These are phyloP conservation scores for Epichloe sp. DNA, from an alignment of 2,329 filamentous ascomycete species.

Conservation along the genomic window DNA sequence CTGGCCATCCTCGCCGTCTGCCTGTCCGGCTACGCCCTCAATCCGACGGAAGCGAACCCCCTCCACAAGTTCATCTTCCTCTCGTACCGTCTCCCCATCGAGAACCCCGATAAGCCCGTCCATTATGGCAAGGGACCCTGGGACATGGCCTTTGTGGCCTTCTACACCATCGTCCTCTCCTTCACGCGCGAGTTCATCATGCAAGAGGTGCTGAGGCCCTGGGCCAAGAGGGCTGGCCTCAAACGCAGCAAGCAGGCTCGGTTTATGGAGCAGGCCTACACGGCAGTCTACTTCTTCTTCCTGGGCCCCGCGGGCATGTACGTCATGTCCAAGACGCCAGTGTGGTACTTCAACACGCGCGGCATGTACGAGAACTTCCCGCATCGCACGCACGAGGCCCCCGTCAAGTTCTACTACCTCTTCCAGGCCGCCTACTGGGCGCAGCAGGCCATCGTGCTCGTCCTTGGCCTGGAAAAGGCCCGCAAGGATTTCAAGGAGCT, in stretches of 20 bases:
- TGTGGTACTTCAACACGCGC: conserved; percentile 90
- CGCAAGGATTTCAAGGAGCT: conserved; percentile 92
- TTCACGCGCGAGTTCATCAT: conserved; percentile 95
- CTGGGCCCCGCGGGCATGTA: conserved; percentile 76
- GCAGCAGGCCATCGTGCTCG: conserved; percentile 79
- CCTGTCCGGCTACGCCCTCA: conserved; percentile 55
- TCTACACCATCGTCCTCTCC: conserved; percentile 80
- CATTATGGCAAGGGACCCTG: conserved; percentile 84
- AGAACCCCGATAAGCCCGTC: conserved; percentile 28
- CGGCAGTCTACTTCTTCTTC: conserved; percentile 75
- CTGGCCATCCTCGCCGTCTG: conserved; percentile 53
- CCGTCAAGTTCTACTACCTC: conserved; percentile 93
- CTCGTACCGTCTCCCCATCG: conserved; percentile 59
- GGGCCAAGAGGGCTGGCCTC: conserved; percentile 59
- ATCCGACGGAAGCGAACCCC: conserved; percentile 67
- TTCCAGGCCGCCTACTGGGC: conserved; percentile 93
- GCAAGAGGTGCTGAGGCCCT: conserved; percentile 72
- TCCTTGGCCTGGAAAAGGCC: conserved; percentile 82
- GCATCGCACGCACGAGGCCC: conserved; percentile 63
- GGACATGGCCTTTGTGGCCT: conserved; percentile 76
- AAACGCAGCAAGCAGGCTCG: conserved; percentile 68
- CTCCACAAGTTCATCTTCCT: conserved; percentile 76
- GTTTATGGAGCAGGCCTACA: conserved; percentile 96
- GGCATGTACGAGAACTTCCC: conserved; percentile 91
- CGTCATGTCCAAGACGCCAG: conserved; percentile 79